Evolutionary conservation across 495 filamentous ascomycete genomes (phyloP).

Genomic region (Penicillium maclennaniae): DNA sequence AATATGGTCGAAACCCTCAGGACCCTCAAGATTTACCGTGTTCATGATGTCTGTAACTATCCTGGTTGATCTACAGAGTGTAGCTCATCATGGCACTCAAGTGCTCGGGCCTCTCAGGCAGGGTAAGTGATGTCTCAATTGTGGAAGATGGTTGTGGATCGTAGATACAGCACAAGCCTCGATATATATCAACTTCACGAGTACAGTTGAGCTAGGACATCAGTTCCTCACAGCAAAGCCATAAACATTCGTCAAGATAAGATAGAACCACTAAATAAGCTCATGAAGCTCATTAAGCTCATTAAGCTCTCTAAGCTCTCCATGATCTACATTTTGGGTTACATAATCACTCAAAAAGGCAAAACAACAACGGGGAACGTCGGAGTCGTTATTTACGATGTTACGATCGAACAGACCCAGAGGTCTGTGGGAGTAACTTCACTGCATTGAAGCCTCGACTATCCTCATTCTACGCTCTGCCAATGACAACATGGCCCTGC

Average conservation of each 20-base stretch:
- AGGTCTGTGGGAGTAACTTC: neutral
- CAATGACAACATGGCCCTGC: slow-evolving; percentile 24
- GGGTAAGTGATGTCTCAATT: neutral
- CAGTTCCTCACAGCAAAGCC: neutral
- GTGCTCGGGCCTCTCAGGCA: neutral
- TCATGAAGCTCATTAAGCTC: neutral
- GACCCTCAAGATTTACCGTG: too few species aligned
- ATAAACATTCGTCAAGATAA: neutral
- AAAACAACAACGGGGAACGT: slow-evolving; percentile 14
- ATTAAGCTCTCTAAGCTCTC: neutral
- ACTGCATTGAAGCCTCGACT: neutral
- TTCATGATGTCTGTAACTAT: neutral
- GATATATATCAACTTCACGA: neutral
- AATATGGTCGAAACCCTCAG: neutral
- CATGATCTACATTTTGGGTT: slow-evolving; percentile 11
- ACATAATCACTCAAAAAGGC: slow-evolving; percentile 19
- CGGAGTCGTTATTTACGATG: neutral
- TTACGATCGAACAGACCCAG: neutral
- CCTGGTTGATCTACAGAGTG: neutral
- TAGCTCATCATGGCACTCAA: neutral
- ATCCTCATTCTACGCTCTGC: neutral
- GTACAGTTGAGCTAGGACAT: neutral
- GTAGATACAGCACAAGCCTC: neutral
- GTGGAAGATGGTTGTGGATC: neutral
- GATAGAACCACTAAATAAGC: neutral